Percentiles rank a stretch among this genome's conserved stretches.
phyloP scores from a whole-genome alignment of 257 asterid genomes.

The Leptodermis oblonga region DNA sequence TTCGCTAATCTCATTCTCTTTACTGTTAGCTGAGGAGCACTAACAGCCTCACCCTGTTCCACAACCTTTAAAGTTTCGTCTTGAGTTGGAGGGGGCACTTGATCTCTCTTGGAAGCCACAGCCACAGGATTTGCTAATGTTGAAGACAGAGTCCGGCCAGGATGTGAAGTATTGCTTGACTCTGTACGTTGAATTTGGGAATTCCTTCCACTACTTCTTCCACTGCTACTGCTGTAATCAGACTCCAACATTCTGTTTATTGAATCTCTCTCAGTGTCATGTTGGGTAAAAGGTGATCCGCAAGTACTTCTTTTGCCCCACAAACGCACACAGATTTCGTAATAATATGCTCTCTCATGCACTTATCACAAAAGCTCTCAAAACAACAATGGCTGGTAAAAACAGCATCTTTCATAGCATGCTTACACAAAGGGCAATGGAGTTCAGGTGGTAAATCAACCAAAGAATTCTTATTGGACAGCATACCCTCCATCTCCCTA shows the following conservation, averaged over 20 bases:
- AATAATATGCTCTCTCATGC: constrained; percentile 78
- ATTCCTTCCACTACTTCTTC: constrained; percentile 31
- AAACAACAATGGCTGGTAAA: constrained; percentile 95
- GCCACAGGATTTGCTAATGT: too few species aligned
- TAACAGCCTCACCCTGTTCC: constrained; percentile 34
- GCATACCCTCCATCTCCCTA: constrained; percentile 74
- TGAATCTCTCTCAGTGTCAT: constrained; percentile 85
- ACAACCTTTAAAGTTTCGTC: constrained; percentile 44
- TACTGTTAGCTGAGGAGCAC: constrained; percentile 28
- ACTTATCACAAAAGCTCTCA: constrained; percentile 85
- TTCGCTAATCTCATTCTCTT: constrained; percentile 40
- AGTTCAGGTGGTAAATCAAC: constrained; percentile 87
- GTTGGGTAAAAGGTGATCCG: constrained; percentile 93
- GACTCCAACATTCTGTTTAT: constrained; percentile 76
- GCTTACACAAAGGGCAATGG: constrained; percentile 86
- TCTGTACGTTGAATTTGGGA: constrained; percentile 82
- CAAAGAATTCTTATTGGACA: constrained; percentile 56
- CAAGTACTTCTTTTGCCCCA: constrained; percentile 78
- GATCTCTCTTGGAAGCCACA: constrained; percentile 72
- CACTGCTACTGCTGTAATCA: constrained; percentile 65
- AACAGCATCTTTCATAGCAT: constrained; percentile 95
- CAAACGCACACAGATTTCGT: constrained; percentile 71
- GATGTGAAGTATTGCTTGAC: constrained; percentile 75
- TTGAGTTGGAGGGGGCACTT: constrained; percentile 38
- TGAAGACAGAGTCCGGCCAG: constrained; percentile 74